Base-by-base conservation (phyloP, 2,329 filamentous ascomycete species). In the Bertia moriformis region DNA sequence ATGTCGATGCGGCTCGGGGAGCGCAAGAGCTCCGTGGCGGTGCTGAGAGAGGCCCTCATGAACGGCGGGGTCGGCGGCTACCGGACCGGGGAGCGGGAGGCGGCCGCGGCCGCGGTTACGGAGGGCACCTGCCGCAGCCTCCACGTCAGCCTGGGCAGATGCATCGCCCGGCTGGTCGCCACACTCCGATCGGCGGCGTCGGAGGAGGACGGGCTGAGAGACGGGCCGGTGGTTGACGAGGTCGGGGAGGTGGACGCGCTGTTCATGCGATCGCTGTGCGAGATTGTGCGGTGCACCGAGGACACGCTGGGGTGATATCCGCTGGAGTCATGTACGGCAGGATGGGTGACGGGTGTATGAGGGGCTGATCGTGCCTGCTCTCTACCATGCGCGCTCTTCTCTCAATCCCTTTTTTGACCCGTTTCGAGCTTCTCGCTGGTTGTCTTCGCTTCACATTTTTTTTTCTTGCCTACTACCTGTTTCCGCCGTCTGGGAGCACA, bases 141-240 rank as follows among this genome's bases (percentile, higher is more conserved):
- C 1, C 67, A 69, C 20, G 51, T 58, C 1, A 70, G 67, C 0
- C 54, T 77, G 14, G 55, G 63, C 33, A 58, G 56, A 33, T 75
- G 71, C 48, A 66, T 75, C 41, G 58, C 58, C 2, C 53, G 65
- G 14, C 54, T 76, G 2, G 62, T 74, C 1, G 56, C 61, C 3
- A 72, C 69, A 3, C 60, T 73, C 41, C 57, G 57, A 40, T 44
- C 22, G 7, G 22, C 7, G 22, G n/a, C n/a, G n/a, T n/a, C n/a
- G n/a, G n/a, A n/a, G n/a, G 7, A 27, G 22, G 22, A 27, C n/a
- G 22, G 22, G 7, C 7, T 27, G 7, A 27, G 22, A 7, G 22
- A 7, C 22, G 22, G 7, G 22, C 22, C n/a, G 7, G 7, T 27
- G 7, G n/a, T 44, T 19, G 43, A 42, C 24, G 41, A 29, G 13